Evolutionary conservation across 805 yeast genomes (phyloP).

Genomic region (Torulaspora franciscae): DNA sequence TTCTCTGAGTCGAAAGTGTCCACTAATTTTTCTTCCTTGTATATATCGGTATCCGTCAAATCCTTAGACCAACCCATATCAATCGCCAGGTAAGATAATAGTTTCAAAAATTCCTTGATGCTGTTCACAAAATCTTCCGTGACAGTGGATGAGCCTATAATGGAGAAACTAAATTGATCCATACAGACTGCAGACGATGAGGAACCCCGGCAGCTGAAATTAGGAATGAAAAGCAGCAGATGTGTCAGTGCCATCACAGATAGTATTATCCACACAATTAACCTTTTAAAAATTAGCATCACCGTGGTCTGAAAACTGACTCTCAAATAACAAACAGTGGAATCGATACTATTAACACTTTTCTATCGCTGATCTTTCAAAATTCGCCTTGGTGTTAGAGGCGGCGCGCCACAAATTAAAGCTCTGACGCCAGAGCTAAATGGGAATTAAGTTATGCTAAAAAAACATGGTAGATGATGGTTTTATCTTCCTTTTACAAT

Average conservation of each 20-base stretch:
- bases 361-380: background rate
- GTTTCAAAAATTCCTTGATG: constrained; percentile 24
- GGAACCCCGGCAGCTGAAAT: constrained; percentile 23
- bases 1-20: constrained; percentile 24
- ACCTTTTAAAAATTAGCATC: constrained; percentile 17
- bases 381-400: background rate
- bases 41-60: constrained; percentile 14
- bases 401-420: constrained; percentile 6
- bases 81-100: constrained; percentile 30
- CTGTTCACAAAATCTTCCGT: constrained; percentile 25
- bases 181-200: constrained; percentile 21
- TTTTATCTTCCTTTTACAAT: constrained; percentile 16
- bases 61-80: constrained; percentile 29
- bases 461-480: constrained; percentile 29
- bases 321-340: too few species aligned
- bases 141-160: constrained; percentile 22
- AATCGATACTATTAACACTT: too few species aligned
- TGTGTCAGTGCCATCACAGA: constrained; percentile 17
- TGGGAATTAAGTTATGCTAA: constrained; percentile 5
- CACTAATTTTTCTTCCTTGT: constrained; percentile 29
- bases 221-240: constrained; percentile 25
- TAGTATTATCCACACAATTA: constrained; percentile 21
- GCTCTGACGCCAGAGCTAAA: constrained; percentile 1
- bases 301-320: background rate
- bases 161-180: constrained; percentile 28